Base-by-base conservation (phyloP, 139 green algal species). In the Zygnema circumcarinatum region DNA sequence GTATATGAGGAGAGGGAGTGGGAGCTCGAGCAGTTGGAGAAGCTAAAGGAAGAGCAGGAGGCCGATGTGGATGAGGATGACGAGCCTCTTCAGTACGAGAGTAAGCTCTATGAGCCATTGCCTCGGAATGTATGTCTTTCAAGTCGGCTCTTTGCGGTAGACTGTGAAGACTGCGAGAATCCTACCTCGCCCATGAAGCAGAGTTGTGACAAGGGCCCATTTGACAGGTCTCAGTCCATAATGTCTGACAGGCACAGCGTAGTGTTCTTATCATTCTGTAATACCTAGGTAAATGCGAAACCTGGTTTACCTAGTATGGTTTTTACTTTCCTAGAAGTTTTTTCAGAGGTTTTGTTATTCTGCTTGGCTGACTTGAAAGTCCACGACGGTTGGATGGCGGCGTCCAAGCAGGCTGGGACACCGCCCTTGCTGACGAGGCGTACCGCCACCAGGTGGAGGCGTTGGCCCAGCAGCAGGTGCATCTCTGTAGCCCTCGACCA, bases 21-120 rank as follows among this genome's bases (percentile, higher is more conserved):
- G 86, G 86, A 91, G 79, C 54, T 91, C 29, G 80, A 91, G 85
- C 86, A 86, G 81, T 73, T 91, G 80, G 82, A 91, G 42, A 84
- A 89, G 56, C 86, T 91, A 2, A 91, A 91, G 42, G 81, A 87
- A 42, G 81, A 91, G 41, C 54, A 85, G 62, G 86, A 89, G 33
- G 80, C 54, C 36, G 86, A 85, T 52, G 31, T 90, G 2, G 85
- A 90, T 36, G 85, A 88, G 1, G 85, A 90, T 7, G 80, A 89
- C 20, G 85, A 90, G 67, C 79, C 79, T 33, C 79, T 86, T 35
- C n/a, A 32, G 3, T 86, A 83, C 69, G 79, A 86, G 79, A 86
- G 79, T 83, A 39, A 36, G 76, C 16, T 83, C 52, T 39, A 22
- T n/a, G n/a, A n/a, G n/a, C n/a, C n/a, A 35, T 72, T n/a, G 56